Conservation (phyloP, 352 stramenopile species). For the Pythium sp. region DNA sequence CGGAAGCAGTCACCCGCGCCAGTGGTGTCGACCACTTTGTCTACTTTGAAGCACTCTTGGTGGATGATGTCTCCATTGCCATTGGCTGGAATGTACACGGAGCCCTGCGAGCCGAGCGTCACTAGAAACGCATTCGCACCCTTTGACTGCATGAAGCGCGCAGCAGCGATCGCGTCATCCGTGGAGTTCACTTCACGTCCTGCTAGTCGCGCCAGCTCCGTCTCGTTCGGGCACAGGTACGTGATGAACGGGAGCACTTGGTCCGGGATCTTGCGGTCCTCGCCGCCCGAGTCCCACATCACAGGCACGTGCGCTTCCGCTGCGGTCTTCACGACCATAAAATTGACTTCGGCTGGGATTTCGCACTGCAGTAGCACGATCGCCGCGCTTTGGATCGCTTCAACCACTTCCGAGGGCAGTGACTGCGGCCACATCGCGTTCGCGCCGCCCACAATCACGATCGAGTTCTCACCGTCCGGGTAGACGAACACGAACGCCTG, state of each 20-base stretch:
- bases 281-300: constrained; percentile 77
- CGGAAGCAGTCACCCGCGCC: constrained; percentile 80
- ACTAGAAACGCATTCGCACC: constrained; percentile 60
- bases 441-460: constrained; percentile 78
- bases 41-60: constrained; percentile 50
- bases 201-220: constrained; percentile 55
- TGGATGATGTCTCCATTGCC: constrained; percentile 27
- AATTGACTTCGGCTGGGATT: constrained; percentile 59
- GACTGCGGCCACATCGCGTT: constrained; percentile 58
- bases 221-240: constrained; percentile 79
- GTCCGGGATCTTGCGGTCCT: constrained; percentile 54
- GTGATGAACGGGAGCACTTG: constrained; percentile 57
- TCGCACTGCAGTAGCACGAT: constrained; percentile 77
- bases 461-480: constrained; percentile 80
- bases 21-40: constrained; percentile 76
- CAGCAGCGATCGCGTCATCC: constrained; percentile 52
- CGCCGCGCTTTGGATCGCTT: constrained; percentile 46
- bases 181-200: constrained; percentile 32
- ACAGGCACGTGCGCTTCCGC: constrained; percentile 47
- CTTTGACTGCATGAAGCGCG: constrained; percentile 43
- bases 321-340: constrained; percentile 45
- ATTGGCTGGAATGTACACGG: constrained; percentile 52
- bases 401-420: constrained; percentile 31
- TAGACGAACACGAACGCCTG: constrained; percentile 85
- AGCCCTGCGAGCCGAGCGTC: constrained; percentile 63